These are phyloP conservation scores for Boletus barrowsii DNA, from an alignment of 768 basidiomycete genomes.

Conservation along the genomic window DNA sequence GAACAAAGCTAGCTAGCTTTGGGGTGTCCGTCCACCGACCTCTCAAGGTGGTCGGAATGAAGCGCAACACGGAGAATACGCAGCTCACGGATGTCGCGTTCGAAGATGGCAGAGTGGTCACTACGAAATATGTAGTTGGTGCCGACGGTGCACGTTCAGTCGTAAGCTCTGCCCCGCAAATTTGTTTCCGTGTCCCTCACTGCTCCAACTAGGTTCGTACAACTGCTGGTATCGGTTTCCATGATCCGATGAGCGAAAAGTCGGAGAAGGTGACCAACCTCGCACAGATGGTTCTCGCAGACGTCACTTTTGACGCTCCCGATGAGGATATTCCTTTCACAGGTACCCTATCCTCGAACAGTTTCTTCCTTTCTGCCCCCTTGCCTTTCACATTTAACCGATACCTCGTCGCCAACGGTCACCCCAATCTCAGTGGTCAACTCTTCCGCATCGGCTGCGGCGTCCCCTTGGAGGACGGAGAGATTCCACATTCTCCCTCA, in stretches of 20 bases:
- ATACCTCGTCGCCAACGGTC: constrained; percentile 15
- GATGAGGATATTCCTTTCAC: not conserved
- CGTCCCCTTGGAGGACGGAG: constrained; percentile 35
- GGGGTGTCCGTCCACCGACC: constrained; percentile 39
- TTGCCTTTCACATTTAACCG: constrained; percentile 18
- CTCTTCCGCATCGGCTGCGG: constrained; percentile 44
- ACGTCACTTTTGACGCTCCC: constrained; percentile 14
- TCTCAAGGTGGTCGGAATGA: constrained; percentile 38
- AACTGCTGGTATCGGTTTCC: constrained; percentile 40
- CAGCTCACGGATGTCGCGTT: constrained; percentile 41
- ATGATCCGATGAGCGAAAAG: constrained; percentile 39
- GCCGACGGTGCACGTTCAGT: constrained; percentile 50
- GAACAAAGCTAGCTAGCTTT: constrained; percentile 28
- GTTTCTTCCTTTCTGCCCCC: constrained; percentile 14
- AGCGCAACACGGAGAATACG: constrained; percentile 25
- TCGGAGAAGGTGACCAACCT: constrained; percentile 28
- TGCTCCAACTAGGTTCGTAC: constrained; percentile 39
- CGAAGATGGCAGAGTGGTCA: constrained; percentile 43
- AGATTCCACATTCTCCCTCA: constrained; percentile 38
- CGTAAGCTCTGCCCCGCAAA: constrained; percentile 27
- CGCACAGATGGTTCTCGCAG: constrained; percentile 29
- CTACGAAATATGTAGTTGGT: constrained; percentile 47
- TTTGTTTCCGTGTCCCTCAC: not conserved
- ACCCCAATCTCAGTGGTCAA: not conserved
- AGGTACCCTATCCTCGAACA: not conserved